These are phyloP conservation scores for Porphyrellus cyaneotinctus DNA, from an alignment of 768 basidiomycete genomes.

Conservation along the genomic window DNA sequence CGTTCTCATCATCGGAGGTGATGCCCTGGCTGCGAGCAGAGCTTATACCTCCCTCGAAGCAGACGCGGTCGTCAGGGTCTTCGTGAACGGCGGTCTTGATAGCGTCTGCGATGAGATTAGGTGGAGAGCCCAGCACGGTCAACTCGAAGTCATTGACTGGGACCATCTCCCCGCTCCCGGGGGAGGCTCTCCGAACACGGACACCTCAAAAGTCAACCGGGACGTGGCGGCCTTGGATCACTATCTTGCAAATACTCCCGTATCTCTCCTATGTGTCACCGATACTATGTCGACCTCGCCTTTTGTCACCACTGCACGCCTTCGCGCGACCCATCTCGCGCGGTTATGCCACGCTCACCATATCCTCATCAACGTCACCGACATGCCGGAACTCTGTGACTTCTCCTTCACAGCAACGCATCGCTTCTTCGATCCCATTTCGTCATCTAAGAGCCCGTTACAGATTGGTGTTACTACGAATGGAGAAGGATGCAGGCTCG, in stretches of 20 bases:
- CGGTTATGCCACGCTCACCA: conserved; percentile 49
- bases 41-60: conserved; percentile 82
- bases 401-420: conserved; percentile 86
- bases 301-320: conserved; percentile 20
- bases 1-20: conserved; percentile 72
- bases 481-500: conserved; percentile 84
- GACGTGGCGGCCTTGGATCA: conserved; percentile 46
- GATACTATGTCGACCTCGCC: conserved; percentile 63
- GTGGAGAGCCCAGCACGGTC: conserved; percentile 53
- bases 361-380: conserved; percentile 83
- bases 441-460: conserved; percentile 46
- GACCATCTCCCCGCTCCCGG: conserved; percentile 36
- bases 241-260: conserved; percentile 35
- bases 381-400: conserved; percentile 82
- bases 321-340: conserved; percentile 58
- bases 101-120: conserved; percentile 66
- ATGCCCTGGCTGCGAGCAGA: conserved; percentile 78
- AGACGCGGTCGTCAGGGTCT: conserved; percentile 64
- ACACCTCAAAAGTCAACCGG: conserved; percentile 17
- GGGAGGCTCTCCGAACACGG: too few relatives aligned
- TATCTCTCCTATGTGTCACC: conserved; percentile 72
- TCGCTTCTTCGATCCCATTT: conserved; percentile 58
- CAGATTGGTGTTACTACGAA: conserved; percentile 89
- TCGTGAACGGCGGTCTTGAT: conserved; percentile 46
- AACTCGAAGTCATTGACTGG: conserved; percentile 60